phyloP scores from a whole-genome alignment of 345 rosid genomes.

The Bruguiera sexangula region DNA sequence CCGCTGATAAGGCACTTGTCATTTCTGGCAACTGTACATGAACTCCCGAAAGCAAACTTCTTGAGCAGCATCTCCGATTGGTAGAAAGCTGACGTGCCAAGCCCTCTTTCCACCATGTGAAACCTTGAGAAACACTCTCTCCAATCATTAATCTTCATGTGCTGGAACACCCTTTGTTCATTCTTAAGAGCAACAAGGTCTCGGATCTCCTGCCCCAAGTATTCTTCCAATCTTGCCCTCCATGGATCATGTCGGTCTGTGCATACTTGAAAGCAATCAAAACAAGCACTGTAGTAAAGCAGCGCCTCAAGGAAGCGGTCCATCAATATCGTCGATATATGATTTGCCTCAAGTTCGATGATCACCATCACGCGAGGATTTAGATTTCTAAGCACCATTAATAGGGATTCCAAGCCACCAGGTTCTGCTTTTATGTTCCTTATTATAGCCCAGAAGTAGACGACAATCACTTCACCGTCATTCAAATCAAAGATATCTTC shows the following conservation, averaged over 20 bases:
- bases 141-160: conserved; percentile 21
- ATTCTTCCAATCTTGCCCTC: conserved; percentile 4
- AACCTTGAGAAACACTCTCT: conserved; percentile 14
- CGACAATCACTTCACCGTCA: conserved; percentile 32
- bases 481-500: conserved; percentile 34
- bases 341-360: conserved; percentile 41
- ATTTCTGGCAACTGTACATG: conserved; percentile 9
- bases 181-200: conserved; percentile 15
- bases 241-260: neutral
- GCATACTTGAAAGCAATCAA: conserved; percentile 29
- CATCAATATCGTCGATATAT: conserved; percentile 39
- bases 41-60: conserved; percentile 18
- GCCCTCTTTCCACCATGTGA: conserved; percentile 15
- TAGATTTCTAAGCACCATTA: conserved; percentile 33
- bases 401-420: conserved; percentile 31
- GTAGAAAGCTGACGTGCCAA: conserved; percentile 4
- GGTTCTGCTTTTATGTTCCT: conserved; percentile 26
- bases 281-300: conserved; percentile 32
- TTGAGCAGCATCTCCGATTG: conserved; percentile 14
- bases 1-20: conserved; percentile 14
- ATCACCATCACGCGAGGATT: conserved; percentile 42
- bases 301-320: conserved; percentile 44
- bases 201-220: conserved; percentile 9
- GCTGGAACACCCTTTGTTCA: conserved; percentile 13
- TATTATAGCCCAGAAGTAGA: conserved; percentile 20